These are phyloP conservation scores for Umbelopsis sp. DNA, from an alignment of 192 early-diverging fungal genomes.

Conservation along the genomic window DNA sequence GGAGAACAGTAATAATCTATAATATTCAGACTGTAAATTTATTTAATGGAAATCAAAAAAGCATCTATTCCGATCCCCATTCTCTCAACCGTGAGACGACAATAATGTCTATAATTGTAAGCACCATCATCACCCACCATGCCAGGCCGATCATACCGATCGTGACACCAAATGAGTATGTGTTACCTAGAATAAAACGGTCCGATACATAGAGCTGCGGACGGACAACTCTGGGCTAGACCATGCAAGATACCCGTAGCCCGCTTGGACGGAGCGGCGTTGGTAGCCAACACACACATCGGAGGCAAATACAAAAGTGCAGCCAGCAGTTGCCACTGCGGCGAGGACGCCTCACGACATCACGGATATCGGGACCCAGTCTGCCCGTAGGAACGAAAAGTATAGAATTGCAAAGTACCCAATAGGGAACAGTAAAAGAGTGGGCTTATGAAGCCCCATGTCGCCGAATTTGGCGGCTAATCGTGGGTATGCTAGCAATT, in stretches of 20 bases:
- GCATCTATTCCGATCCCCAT: neutral
- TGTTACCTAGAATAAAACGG: constrained; percentile 8
- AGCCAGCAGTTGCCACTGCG: constrained; percentile 6
- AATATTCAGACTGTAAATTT: neutral
- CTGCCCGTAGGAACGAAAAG: neutral
- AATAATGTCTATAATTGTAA: constrained; percentile 1
- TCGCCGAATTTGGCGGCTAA: too few relatives aligned
- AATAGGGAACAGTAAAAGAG: too few relatives aligned
- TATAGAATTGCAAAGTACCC: neutral
- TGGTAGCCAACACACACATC: constrained; percentile 2
- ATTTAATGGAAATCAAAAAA: constrained; percentile 8
- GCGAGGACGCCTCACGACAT: neutral
- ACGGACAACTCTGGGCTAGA: constrained; percentile 2
- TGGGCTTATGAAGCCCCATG: too few relatives aligned
- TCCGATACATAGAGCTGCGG: constrained; percentile 2
- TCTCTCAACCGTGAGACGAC: neutral
- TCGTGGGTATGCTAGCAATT: too few relatives aligned
- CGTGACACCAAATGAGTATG: neutral
- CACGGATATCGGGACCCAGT: neutral
- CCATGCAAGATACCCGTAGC: neutral
- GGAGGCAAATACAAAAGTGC: constrained; percentile 5
- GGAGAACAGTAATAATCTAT: neutral
- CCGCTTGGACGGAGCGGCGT: constrained; percentile 8
- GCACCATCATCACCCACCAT: constrained; percentile 6
- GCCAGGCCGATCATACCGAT: constrained; percentile 4